Conservation (phyloP, 495 filamentous ascomycete species). For the Hypoxylon trugodes region DNA sequence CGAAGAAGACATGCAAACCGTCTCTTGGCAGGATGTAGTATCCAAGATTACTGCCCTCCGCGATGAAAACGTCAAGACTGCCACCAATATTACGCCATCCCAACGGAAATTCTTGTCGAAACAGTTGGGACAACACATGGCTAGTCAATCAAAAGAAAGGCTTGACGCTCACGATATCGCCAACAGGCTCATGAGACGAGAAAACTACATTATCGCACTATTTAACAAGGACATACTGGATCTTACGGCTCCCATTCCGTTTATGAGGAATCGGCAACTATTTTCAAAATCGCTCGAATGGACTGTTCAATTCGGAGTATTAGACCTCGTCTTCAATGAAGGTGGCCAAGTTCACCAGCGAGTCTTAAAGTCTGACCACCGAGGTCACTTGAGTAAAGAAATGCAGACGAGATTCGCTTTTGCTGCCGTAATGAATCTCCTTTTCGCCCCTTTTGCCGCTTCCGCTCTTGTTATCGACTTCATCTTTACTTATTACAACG, state of each 20-base stretch:
- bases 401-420: slow-evolving; percentile 80
- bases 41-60: slow-evolving; percentile 85
- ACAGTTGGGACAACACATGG: slow-evolving; percentile 49
- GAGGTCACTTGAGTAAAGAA: slow-evolving; percentile 76
- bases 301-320: slow-evolving; percentile 86
- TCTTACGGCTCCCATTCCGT: slow-evolving; percentile 84
- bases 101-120: slow-evolving; percentile 68
- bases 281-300: slow-evolving; percentile 86
- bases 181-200: slow-evolving; percentile 93
- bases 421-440: slow-evolving; percentile 83
- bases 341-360: slow-evolving; percentile 81
- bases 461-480: slow-evolving; percentile 84
- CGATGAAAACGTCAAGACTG: slow-evolving; percentile 86
- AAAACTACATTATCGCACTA: slow-evolving; percentile 95
- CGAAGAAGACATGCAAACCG: slow-evolving; percentile 92
- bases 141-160: slow-evolving; percentile 89
- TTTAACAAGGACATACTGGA: slow-evolving; percentile 97
- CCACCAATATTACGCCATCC: slow-evolving; percentile 61
- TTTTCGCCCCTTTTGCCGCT: slow-evolving; percentile 84
- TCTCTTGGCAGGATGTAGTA: slow-evolving; percentile 95
- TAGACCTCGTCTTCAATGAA: slow-evolving; percentile 94
- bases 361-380: slow-evolving; percentile 83
- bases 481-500: slow-evolving; percentile 91
- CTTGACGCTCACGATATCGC: slow-evolving; percentile 98
- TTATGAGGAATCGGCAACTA: slow-evolving; percentile 77